Percentiles rank a stretch among this genome's conserved stretches.
These are phyloP conservation scores for Strombidium stylifer DNA, from an alignment of 73 alveolate genomes.

Conservation along the genomic window DNA sequence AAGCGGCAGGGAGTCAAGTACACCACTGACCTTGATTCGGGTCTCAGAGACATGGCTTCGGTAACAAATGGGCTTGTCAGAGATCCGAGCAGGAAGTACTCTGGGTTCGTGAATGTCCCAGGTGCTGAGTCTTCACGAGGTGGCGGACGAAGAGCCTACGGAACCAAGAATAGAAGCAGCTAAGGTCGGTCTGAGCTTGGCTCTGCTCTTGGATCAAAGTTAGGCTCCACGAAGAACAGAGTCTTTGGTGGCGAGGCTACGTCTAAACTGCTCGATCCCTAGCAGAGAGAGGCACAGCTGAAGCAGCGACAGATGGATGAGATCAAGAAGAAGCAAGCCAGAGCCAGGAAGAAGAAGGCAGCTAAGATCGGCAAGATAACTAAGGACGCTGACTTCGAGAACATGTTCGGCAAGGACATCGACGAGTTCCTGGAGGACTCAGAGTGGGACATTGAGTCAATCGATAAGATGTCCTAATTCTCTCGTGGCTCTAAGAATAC, in stretches of 20 bases:
- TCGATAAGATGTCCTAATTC: slow-evolving; percentile 22
- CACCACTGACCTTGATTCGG: too few relatives aligned
- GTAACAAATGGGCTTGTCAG: too few relatives aligned
- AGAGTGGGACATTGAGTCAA: slow-evolving; percentile 65
- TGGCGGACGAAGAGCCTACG: slow-evolving; percentile 1
- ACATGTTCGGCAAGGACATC: slow-evolving; percentile 54
- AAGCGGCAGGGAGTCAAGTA: background rate
- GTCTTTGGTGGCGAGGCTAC: too few relatives aligned
- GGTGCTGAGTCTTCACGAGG: background rate
- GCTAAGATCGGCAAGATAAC: background rate
- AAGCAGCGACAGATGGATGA: slow-evolving; percentile 40
- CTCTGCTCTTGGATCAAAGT: background rate
- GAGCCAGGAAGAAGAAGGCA: background rate
- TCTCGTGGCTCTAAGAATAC: slow-evolving; percentile 5
- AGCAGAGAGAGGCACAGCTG: slow-evolving; percentile 26
- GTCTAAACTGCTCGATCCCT: too few relatives aligned
- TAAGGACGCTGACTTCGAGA: slow-evolving; percentile 54
- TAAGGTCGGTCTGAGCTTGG: too few relatives aligned
- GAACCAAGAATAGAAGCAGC: too few relatives aligned
- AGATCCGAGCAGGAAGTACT: too few relatives aligned
- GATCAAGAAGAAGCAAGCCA: slow-evolving; percentile 3
- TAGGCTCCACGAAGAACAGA: background rate
- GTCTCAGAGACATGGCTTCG: too few relatives aligned
- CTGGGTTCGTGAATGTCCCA: background rate
- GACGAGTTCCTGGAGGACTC: slow-evolving; percentile 63